Percentiles rank a stretch among this genome's conserved stretches.
phyloP scores from a whole-genome alignment of 1,139 yeast genomes.

The Martiniozyma asiatica region DNA sequence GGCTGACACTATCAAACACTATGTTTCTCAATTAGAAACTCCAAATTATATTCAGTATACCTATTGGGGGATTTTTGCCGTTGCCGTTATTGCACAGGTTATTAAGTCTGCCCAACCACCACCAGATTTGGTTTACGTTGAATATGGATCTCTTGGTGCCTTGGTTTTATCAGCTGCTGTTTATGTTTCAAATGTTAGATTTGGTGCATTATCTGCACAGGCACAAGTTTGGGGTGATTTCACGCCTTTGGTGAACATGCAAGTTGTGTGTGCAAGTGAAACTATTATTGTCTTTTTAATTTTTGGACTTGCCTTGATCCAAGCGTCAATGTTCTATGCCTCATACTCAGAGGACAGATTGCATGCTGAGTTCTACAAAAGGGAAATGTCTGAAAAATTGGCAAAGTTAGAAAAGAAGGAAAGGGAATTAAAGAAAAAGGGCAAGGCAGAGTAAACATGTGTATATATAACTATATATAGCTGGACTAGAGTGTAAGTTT shows the following conservation, averaged over 20 bases:
- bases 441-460: no score
- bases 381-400: constrained; percentile 22
- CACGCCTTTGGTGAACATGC: constrained; percentile 71
- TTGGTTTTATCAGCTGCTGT: constrained; percentile 62
- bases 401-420: no score
- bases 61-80: constrained; percentile 35
- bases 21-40: constrained; percentile 55
- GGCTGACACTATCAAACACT: constrained; percentile 54
- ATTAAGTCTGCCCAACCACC: constrained; percentile 77
- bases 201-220: constrained; percentile 63
- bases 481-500: no score
- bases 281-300: constrained; percentile 62
- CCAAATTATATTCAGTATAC: constrained; percentile 50
- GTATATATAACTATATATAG: no score
- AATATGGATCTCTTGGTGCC: constrained; percentile 71
- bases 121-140: constrained; percentile 76
- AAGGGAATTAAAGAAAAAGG: no score
- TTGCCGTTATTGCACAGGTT: constrained; percentile 65
- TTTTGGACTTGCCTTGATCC: constrained; percentile 69
- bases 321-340: constrained; percentile 85
- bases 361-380: constrained; percentile 34
- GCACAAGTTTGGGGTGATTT: constrained; percentile 90
- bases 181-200: constrained; percentile 75
- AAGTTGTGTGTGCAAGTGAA: constrained; percentile 85
- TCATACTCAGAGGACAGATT: constrained; percentile 57